Evolutionary conservation across 2,329 filamentous ascomycete species (phyloP).

Genomic region (Colletotrichum melonis): DNA sequence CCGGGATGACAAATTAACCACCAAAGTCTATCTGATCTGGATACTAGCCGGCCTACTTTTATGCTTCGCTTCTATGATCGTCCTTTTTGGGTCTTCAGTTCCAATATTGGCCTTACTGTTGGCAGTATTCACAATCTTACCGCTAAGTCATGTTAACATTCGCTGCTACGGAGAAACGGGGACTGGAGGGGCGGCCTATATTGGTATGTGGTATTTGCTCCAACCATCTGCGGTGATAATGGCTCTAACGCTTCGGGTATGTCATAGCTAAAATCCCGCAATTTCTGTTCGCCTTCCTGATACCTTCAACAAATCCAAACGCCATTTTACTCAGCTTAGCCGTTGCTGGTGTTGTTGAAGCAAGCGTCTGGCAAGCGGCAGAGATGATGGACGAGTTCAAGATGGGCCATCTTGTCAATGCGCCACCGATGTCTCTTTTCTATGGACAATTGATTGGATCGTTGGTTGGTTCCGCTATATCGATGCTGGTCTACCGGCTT

Average conservation of each 20-base stretch:
- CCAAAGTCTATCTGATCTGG: neutral
- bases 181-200: neutral
- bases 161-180: neutral
- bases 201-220: neutral
- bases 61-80: neutral
- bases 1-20: neutral
- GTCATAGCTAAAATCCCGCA: neutral
- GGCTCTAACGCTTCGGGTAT: neutral
- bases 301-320: conserved; percentile 3
- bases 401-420: neutral
- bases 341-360: neutral
- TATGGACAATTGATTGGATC: conserved; percentile 2
- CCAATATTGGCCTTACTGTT: neutral
- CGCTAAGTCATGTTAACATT: neutral
- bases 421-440: neutral
- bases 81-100: neutral
- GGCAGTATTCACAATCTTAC: neutral
- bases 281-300: neutral
- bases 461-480: neutral
- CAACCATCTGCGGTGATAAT: no score
- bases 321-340: conserved; percentile 3
- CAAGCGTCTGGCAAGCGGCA: conserved; percentile 6
- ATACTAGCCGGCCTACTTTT: neutral
- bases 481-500: neutral
- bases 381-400: conserved; percentile 15